These are phyloP conservation scores for Stereocaulon alpinum DNA, from an alignment of 495 filamentous ascomycete species.

Conservation along the genomic window DNA sequence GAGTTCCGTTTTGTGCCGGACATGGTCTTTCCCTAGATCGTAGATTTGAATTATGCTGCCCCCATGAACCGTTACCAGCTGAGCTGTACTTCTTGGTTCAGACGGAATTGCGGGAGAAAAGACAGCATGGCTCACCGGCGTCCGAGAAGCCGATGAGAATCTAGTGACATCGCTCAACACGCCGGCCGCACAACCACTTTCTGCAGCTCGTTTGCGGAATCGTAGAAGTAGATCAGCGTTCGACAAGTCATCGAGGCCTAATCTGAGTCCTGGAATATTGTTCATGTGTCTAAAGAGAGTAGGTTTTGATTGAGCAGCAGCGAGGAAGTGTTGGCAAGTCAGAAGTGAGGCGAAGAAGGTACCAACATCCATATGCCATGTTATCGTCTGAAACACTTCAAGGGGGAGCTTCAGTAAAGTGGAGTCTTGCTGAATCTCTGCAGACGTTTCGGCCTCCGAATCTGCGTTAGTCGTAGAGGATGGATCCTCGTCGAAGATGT, in stretches of 20 bases:
- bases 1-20: constrained; percentile 19
- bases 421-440: neutral
- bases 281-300: constrained; percentile 13
- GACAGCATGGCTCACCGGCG: constrained; percentile 1
- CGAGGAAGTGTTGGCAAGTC: constrained; percentile 18
- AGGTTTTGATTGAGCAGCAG: constrained; percentile 10
- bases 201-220: constrained; percentile 14
- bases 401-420: constrained; percentile 14
- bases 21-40: constrained; percentile 13
- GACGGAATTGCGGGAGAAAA: constrained; percentile 6
- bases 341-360: constrained; percentile 20
- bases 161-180: constrained; percentile 16
- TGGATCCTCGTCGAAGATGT: neutral
- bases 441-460: neutral
- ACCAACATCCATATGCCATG: constrained; percentile 17
- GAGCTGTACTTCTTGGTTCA: constrained; percentile 6
- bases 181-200: constrained; percentile 17
- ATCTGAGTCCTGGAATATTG: constrained; percentile 16
- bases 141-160: constrained; percentile 6
- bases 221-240: constrained; percentile 10
- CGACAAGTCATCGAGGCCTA: constrained; percentile 15
- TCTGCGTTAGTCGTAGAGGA: neutral
- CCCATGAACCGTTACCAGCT: constrained; percentile 9
- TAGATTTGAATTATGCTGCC: constrained; percentile 16
- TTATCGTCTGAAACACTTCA: constrained; percentile 19